Evolutionary conservation across 2,329 filamentous ascomycete species (phyloP).

Genomic region (Phyllosticta citribraziliensis): DNA sequence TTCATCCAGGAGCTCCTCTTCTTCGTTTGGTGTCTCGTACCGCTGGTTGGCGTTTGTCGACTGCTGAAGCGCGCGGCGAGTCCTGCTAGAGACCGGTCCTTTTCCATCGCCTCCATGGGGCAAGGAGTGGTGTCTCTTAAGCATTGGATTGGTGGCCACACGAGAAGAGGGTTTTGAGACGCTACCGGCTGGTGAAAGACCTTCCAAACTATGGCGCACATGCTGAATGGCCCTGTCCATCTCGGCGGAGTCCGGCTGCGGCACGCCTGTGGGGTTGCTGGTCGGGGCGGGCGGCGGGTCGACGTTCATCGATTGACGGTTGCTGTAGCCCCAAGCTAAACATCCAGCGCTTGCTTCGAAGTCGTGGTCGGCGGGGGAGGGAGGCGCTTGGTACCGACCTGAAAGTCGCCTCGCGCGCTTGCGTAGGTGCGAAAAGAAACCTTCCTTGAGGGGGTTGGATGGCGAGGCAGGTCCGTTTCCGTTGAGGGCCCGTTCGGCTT

Average conservation of each 20-base stretch:
- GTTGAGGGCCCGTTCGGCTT: constrained; percentile 83
- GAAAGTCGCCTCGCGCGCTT: constrained; percentile 90
- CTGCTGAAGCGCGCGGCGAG: constrained; percentile 62
- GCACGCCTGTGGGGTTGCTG: constrained; percentile 20
- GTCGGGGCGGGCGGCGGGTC: constrained; percentile 40
- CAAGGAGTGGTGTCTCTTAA: constrained; percentile 41
- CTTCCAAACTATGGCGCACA: constrained; percentile 49
- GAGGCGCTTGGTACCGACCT: constrained; percentile 74
- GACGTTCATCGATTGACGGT: constrained; percentile 60
- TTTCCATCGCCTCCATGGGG: constrained; percentile 4
- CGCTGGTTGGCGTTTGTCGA: constrained; percentile 66
- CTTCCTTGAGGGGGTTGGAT: constrained; percentile 73
- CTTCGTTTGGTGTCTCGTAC: constrained; percentile 92
- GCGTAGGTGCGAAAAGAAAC: constrained; percentile 94
- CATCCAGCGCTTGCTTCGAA: constrained; percentile 89
- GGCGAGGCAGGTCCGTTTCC: constrained; percentile 72
- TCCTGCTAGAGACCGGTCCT: constrained; percentile 65
- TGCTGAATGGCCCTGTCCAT: constrained; percentile 52
- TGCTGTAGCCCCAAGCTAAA: constrained; percentile 64
- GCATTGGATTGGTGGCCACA: constrained; percentile 34
- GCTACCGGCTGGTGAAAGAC: constrained; percentile 19
- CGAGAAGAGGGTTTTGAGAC: constrained; percentile 24
- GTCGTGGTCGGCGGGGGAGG: constrained; percentile 73
- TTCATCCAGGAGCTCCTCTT: constrained; percentile 91
- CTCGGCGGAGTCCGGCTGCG: constrained; percentile 46